phyloP scores from a whole-genome alignment of 139 green algal species.

The Trebouxia sp. region DNA sequence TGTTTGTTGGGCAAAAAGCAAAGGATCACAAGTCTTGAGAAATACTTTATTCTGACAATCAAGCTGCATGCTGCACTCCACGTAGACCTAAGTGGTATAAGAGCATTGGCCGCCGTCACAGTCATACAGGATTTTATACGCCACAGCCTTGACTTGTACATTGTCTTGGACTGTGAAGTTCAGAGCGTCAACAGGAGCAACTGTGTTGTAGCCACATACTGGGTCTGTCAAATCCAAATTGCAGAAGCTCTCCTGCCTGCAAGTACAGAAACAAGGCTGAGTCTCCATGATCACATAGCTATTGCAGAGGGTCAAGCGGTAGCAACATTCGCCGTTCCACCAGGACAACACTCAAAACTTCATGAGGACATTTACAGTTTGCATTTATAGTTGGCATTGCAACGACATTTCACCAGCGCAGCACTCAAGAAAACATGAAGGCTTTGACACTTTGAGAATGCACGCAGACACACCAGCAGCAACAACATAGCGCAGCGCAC shows the following conservation, averaged over 20 bases:
- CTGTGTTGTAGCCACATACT: slow-evolving; percentile 20
- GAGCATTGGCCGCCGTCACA: slow-evolving; percentile 31
- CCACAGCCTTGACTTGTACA: slow-evolving; percentile 34
- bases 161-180: slow-evolving; percentile 33
- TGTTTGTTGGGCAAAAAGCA: neutral
- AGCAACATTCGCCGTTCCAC: no score
- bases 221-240: slow-evolving; percentile 19
- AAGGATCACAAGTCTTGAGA: slow-evolving; percentile 1
- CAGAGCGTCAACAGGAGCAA: slow-evolving; percentile 23
- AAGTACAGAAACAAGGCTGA: no score
- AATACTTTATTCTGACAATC: neutral
- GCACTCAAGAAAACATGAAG: no score
- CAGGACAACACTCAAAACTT: neutral
- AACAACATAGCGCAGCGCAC: neutral
- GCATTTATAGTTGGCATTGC: no score
- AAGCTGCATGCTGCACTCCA: neutral
- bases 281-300: no score
- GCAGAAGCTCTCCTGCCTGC: slow-evolving; percentile 16
- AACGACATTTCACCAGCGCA: no score
- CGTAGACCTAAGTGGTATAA: slow-evolving; percentile 5
- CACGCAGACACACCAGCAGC: neutral
- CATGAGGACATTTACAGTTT: no score
- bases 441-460: no score
- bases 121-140: slow-evolving; percentile 28
- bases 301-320: no score